These are phyloP conservation scores for Lepraria neglecta DNA, from an alignment of 495 filamentous ascomycete genomes.

Conservation along the genomic window DNA sequence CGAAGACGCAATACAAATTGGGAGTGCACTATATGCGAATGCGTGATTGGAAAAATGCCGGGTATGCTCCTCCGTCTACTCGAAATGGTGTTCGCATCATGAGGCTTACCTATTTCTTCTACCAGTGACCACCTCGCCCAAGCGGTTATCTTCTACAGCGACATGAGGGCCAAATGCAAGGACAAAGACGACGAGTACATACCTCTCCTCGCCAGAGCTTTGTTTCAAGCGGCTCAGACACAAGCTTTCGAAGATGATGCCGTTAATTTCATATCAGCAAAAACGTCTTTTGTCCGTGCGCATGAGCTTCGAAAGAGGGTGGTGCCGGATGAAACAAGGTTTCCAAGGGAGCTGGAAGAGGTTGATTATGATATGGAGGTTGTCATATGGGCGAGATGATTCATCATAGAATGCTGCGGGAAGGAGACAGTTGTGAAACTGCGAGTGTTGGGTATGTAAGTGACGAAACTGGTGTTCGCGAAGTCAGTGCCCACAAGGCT, in stretches of 20 bases:
- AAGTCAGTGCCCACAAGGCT: no score
- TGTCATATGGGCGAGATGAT: neutral
- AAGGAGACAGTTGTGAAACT: no score
- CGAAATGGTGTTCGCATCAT: neutral
- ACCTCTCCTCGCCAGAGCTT: neutral
- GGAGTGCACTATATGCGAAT: neutral
- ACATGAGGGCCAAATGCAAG: no score
- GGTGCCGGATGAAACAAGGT: no score
- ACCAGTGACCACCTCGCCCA: neutral
- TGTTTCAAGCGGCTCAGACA: neutral
- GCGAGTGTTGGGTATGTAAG: neutral
- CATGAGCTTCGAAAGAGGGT: neutral
- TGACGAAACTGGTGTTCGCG: no score
- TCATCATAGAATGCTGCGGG: neutral
- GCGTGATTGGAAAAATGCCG: neutral
- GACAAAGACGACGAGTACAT: neutral
- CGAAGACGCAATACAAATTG: conserved; percentile 10
- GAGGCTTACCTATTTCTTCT: neutral
- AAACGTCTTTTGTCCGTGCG: neutral
- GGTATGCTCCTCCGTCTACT: neutral
- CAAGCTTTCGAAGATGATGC: neutral
- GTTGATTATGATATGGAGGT: neutral
- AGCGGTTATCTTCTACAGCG: neutral
- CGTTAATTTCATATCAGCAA: no score
- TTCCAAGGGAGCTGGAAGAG: no score